These are phyloP conservation scores for Penstemon eatonii DNA, from an alignment of 257 asterid genomes.

Conservation along the genomic window DNA sequence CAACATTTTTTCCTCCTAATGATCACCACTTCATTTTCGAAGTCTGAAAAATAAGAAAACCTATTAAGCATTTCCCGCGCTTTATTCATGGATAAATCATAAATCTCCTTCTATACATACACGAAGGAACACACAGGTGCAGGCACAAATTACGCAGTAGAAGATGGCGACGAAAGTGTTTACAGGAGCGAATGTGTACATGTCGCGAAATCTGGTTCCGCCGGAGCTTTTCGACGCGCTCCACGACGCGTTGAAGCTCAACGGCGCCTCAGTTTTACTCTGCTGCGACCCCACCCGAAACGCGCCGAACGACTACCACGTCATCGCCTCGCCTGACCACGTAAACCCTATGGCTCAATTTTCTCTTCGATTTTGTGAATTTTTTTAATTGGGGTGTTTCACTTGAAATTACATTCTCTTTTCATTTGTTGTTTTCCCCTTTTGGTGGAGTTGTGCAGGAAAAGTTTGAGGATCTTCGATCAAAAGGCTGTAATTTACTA, in stretches of 20 bases:
- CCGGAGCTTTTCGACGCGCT: conserved; percentile 91
- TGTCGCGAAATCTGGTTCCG: conserved; percentile 87
- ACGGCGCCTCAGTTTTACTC: conserved; percentile 77
- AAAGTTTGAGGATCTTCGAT: conserved; percentile 74
- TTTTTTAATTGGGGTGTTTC: conserved; percentile 10
- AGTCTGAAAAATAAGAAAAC: neutral
- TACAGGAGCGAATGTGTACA: conserved; percentile 63
- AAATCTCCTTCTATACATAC: neutral
- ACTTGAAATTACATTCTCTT: conserved; percentile 1
- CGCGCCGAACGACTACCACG: conserved; percentile 72
- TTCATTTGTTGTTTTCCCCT: conserved; percentile 17
- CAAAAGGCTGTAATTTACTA: conserved; percentile 81
- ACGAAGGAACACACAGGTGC: too few relatives aligned
- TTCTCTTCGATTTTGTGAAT: conserved; percentile 6
- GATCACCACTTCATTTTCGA: too few relatives aligned
- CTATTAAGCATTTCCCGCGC: conserved; percentile 14
- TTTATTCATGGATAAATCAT: neutral
- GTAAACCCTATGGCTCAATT: conserved; percentile 35
- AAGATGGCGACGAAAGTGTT: conserved; percentile 69
- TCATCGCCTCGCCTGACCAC: conserved; percentile 77
- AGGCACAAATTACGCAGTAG: neutral
- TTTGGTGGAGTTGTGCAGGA: conserved; percentile 53
- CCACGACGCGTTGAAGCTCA: conserved; percentile 90
- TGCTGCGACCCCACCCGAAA: conserved; percentile 93
- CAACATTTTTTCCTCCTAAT: too few relatives aligned